A percentile compares a stretch with the other conserved stretches of the same genome.
Evolutionary conservation across 768 basidiomycete species (phyloP).

Genomic region (Lentinula aciculospora): DNA sequence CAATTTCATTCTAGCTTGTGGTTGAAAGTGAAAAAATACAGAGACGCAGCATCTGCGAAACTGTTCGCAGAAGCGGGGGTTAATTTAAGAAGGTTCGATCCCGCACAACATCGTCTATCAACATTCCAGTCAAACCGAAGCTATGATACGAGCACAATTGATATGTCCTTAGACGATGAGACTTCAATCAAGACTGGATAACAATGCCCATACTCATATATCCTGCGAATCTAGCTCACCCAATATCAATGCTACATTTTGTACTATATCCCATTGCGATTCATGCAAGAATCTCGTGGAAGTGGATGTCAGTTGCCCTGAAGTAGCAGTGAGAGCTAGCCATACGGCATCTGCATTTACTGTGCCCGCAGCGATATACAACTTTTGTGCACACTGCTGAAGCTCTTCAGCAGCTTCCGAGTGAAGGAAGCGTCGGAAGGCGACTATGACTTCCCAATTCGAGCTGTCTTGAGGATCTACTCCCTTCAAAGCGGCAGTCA

Average conservation of each 20-base stretch:
- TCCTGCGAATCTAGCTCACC: neutral
- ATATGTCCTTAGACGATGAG: neutral
- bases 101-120: constrained; percentile 24
- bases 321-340: constrained; percentile 62
- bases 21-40: constrained; percentile 21
- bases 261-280: constrained; percentile 57
- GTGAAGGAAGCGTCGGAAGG: constrained; percentile 75
- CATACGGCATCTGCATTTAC: constrained; percentile 82
- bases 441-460: constrained; percentile 77
- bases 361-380: constrained; percentile 57
- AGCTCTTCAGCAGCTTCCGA: constrained; percentile 65
- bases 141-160: constrained; percentile 3
- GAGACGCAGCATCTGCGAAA: constrained; percentile 76
- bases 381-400: constrained; percentile 53
- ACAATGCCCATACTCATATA: neutral
- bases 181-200: neutral
- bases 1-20: neutral
- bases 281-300: constrained; percentile 45
- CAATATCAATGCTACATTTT: constrained; percentile 34
- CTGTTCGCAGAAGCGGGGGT: constrained; percentile 82
- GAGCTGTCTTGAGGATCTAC: constrained; percentile 68
- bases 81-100: constrained; percentile 66
- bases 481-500: constrained; percentile 57
- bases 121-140: constrained; percentile 19
- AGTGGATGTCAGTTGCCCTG: constrained; percentile 31